Evolutionary conservation across 805 yeast genomes (phyloP).

Genomic region (Saturnispora zaruensis): DNA sequence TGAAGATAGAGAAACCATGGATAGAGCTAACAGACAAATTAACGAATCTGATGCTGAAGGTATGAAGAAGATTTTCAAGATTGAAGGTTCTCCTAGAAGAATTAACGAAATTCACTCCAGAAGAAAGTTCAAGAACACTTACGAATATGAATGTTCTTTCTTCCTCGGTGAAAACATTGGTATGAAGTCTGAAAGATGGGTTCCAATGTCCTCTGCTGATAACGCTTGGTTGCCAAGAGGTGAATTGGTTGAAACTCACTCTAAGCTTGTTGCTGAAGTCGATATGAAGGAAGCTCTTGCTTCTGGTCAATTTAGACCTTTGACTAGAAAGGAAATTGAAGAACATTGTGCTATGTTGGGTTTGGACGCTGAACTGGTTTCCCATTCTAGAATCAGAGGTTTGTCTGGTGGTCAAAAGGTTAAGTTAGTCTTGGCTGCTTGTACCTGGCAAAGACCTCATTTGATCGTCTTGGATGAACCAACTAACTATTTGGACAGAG

Average conservation of each 20-base stretch:
- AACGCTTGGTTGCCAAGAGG: slow-evolving; percentile 99
- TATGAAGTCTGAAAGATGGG: slow-evolving; percentile 99
- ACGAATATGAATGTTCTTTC: slow-evolving; percentile 99
- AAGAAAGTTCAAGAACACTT: slow-evolving; percentile 99
- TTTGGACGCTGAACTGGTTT: slow-evolving; percentile 96
- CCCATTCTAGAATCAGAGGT: slow-evolving; percentile 99
- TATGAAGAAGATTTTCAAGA: slow-evolving; percentile 99
- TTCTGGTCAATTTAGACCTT: slow-evolving; percentile 99
- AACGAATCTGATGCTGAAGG: slow-evolving; percentile 95
- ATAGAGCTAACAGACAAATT: slow-evolving; percentile 98
- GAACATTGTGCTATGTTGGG: slow-evolving; percentile 98
- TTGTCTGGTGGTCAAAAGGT: slow-evolving; percentile 99
- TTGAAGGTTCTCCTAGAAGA: slow-evolving; percentile 98
- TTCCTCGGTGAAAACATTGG: slow-evolving; percentile 96
- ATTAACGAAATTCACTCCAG: slow-evolving; percentile 88
- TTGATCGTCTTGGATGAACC: slow-evolving; percentile 99
- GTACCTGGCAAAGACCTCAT: slow-evolving; percentile 99
- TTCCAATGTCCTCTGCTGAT: slow-evolving; percentile 98
- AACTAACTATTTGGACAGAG: slow-evolving; percentile 98
- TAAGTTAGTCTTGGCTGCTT: slow-evolving; percentile 98
- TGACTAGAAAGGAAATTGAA: slow-evolving; percentile 99
- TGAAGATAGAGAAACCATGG: slow-evolving; percentile 99
- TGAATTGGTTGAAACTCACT: slow-evolving; percentile 92
- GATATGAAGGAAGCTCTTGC: slow-evolving; percentile 99
- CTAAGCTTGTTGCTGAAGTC: slow-evolving; percentile 99